Base-by-base conservation (phyloP, 164 flowering plant species). In the Tetracentron sinense region DNA sequence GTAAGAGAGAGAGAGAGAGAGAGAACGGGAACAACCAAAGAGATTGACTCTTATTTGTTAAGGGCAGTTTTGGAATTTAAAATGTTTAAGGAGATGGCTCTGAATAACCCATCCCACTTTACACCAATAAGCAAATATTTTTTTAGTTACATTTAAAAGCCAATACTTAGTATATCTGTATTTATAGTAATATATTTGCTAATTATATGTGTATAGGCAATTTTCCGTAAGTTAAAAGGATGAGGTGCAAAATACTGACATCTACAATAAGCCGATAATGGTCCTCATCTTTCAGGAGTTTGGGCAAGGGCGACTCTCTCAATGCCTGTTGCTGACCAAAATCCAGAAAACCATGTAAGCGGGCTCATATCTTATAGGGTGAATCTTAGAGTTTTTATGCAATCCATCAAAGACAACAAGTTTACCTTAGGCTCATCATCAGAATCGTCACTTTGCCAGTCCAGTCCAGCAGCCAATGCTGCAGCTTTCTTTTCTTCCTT, bases 401-500 rank as follows among this genome's bases (percentile, higher is more conserved):
- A 27, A 35, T 15, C 25, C 16, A 27, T 49, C 12, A 61, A 58
- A 62, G 20, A 51, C 6, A 51, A 53, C 23, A 17, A 25, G 23
- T n/a, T 64, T 76, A 81, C 90, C 74, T 52, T 75, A 61, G 79
- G 63, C 60, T 90, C 96, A 59, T 84, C 84, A 62, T 83, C 87
- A 28, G 88, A 83, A 67, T 83, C 83, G 74, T 85, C 98, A 79
- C 88, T 83, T 8, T 69, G 66, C 86, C 87, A 88, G 21, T 81
- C 89, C 64, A 79, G 53, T 65, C 96, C 96, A 69, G 95, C 88
- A 29, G 92, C 95, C 71, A 77, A 38, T n/a, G 79, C 86, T 16
- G 82, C 86, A 42, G 86, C 88, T 63, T 74, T 84, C 76, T 69
- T 81, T 74, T 81, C 85, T 68, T 86, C 84, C 73, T 74, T 83